Base-by-base conservation (phyloP, 805 yeast genomes). In the Candida sphagnicola region DNA sequence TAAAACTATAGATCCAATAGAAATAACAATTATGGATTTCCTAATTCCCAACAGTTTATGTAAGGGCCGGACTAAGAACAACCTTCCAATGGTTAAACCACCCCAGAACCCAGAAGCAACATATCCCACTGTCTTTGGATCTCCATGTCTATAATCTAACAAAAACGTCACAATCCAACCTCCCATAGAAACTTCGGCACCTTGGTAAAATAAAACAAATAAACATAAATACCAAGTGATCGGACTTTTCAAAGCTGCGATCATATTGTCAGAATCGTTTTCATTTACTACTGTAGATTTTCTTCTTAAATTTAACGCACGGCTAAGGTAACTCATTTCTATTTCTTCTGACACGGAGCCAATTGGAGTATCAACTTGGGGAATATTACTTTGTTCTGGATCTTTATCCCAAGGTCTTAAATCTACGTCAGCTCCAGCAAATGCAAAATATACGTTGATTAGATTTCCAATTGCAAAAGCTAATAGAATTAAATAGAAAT, bases 101-200 rank as follows among this genome's bases (percentile, higher is more conserved):
- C 74, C 72, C 89, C 89, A 83, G 51, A 74, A 82, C 12, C 85
- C 82, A 4, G 87, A 74, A 0, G 83, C 78, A 11, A 81, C 77
- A 49, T 76, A 80, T 6, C 88, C 83, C 51, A 78, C 74, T 15
- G 62, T 54, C 1, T 62, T 48, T 23, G 62, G 62, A 35, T 65
- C 61, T 13, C 78, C 78, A 12, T 68, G 58, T 41, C 84, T 72
- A 37, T 78, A 73, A 18, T 70, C 74, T 30, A 78, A 63, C 39
- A 84, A 58, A 49, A 73, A 84, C 2, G 87, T 77, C 34, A 78
- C 78, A 14, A 78, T 62, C 89, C 90, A 83, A 2, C 87, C 82
- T 1, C 82, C 88, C 42, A 82, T 59, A 1, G 82, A 61, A 18
- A 82, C 81, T 54, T 83, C 90, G 2, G 78, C 74, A 5, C 90